These are phyloP conservation scores for Medicago ruthenica DNA, from an alignment of 306 rosid species.

Conservation along the genomic window DNA sequence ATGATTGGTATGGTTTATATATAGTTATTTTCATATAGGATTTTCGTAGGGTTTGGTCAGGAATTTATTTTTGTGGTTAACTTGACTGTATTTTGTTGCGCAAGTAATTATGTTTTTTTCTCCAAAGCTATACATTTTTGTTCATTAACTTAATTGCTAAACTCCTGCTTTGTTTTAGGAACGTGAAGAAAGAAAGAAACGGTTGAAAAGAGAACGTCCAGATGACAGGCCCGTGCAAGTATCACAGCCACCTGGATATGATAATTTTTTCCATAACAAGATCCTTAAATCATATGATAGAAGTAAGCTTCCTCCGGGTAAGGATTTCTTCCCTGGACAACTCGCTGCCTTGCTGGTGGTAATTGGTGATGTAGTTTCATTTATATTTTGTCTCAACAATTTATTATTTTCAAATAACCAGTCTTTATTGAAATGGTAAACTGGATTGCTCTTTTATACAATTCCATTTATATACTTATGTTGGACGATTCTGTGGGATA, in stretches of 20 bases:
- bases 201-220: slow-evolving; percentile 77
- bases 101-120: slow-evolving; percentile 4
- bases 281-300: slow-evolving; percentile 64
- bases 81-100: slow-evolving; percentile 27
- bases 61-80: slow-evolving; percentile 24
- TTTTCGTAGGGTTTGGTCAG: slow-evolving; percentile 17
- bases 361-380: slow-evolving; percentile 26
- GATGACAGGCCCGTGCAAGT: slow-evolving; percentile 71
- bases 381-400: slow-evolving; percentile 1
- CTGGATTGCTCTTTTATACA: slow-evolving; percentile 4
- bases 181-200: slow-evolving; percentile 86
- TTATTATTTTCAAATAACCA: slow-evolving; percentile 33
- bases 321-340: slow-evolving; percentile 46
- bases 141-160: slow-evolving; percentile 37
- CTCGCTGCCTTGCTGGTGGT: slow-evolving; percentile 12
- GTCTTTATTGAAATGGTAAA: slow-evolving; percentile 21
- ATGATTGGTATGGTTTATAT: not conserved
- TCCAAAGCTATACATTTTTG: slow-evolving; percentile 11
- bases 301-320: slow-evolving; percentile 92
- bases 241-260: slow-evolving; percentile 66
- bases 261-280: slow-evolving; percentile 63
- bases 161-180: slow-evolving; percentile 61
- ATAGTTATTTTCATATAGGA: slow-evolving; percentile 6
- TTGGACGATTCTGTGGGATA: slow-evolving; percentile 16
- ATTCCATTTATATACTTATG: slow-evolving; percentile 17